Evolutionary conservation across 257 asterid genomes (phyloP).

Genomic region (Solanum pinnatisectum): DNA sequence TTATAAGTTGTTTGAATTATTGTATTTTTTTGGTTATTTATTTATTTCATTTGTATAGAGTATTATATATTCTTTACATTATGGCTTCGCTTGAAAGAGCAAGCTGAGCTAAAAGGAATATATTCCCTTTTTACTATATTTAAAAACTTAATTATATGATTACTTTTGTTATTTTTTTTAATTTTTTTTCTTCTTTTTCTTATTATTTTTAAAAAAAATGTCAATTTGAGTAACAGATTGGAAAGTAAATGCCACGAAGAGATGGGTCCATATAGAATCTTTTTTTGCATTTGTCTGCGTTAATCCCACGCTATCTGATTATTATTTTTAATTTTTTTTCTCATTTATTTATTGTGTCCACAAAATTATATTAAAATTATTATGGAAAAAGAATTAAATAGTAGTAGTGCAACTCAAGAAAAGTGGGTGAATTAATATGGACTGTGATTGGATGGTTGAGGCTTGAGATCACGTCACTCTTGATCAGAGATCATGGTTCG

Average conservation of each 20-base stretch:
- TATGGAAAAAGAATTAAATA: background rate
- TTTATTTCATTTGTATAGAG: background rate
- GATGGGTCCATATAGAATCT: constrained; percentile 21
- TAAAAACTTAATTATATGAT: background rate
- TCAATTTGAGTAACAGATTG: constrained; percentile 2
- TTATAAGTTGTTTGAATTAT: background rate
- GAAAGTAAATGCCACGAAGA: background rate
- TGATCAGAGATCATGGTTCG: accelerated
- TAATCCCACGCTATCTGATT: constrained; percentile 25
- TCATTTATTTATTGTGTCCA: background rate
- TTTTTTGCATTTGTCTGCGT: constrained; percentile 20
- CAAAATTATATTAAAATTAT: background rate
- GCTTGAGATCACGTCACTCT: accelerated
- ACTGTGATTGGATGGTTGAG: accelerated
- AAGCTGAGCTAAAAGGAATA: background rate
- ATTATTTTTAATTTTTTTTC: background rate
- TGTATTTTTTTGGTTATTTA: background rate
- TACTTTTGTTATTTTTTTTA: background rate
- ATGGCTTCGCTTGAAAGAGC: background rate
- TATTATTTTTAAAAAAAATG: no score
- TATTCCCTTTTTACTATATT: background rate
- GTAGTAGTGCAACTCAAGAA: background rate
- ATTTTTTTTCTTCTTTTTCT: background rate
- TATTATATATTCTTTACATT: background rate
- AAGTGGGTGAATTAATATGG: background rate